Evolutionary conservation across 2,329 filamentous ascomycete species (phyloP).

Genomic region (Hypoxylon sp.): DNA sequence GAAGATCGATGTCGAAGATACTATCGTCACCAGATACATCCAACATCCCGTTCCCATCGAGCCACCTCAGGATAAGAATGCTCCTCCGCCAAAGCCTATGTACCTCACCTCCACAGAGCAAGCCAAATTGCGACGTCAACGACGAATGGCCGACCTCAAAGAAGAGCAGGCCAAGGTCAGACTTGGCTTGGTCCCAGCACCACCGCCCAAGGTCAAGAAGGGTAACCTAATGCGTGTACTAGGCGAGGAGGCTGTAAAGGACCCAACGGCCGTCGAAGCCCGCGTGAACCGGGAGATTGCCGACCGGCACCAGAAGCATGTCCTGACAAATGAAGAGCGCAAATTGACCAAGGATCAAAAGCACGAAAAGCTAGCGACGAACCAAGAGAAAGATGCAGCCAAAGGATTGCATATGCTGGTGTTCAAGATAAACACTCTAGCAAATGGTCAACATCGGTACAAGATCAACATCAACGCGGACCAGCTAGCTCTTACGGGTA

Average conservation of each 20-base stretch:
- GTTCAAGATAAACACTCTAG: conserved; percentile 88
- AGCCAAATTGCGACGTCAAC: conserved; percentile 87
- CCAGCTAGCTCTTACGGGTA: conserved; percentile 83
- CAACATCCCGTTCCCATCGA: conserved; percentile 93
- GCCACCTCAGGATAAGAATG: conserved; percentile 87
- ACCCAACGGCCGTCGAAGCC: conserved; percentile 95
- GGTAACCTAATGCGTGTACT: conserved; percentile 97
- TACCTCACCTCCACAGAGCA: conserved; percentile 91
- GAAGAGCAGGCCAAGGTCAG: conserved; percentile 97
- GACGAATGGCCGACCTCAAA: conserved; percentile 91
- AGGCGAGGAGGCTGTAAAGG: conserved; percentile 89
- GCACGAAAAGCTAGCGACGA: conserved; percentile 80
- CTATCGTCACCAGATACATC: conserved; percentile 88
- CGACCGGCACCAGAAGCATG: conserved; percentile 81
- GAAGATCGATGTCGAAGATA: conserved; percentile 80
- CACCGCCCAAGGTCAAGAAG: conserved; percentile 95
- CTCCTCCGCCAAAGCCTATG: conserved; percentile 84
- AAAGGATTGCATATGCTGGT: conserved; percentile 88
- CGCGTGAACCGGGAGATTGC: conserved; percentile 93
- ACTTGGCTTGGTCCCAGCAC: conserved; percentile 85
- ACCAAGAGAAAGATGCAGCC: conserved; percentile 87
- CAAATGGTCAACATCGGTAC: conserved; percentile 91
- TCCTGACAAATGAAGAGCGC: conserved; percentile 80
- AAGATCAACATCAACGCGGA: conserved; percentile 94
- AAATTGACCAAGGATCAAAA: conserved; percentile 89